Base-by-base conservation (phyloP, 352 stramenopile species). In the Globisporangium nunn region DNA sequence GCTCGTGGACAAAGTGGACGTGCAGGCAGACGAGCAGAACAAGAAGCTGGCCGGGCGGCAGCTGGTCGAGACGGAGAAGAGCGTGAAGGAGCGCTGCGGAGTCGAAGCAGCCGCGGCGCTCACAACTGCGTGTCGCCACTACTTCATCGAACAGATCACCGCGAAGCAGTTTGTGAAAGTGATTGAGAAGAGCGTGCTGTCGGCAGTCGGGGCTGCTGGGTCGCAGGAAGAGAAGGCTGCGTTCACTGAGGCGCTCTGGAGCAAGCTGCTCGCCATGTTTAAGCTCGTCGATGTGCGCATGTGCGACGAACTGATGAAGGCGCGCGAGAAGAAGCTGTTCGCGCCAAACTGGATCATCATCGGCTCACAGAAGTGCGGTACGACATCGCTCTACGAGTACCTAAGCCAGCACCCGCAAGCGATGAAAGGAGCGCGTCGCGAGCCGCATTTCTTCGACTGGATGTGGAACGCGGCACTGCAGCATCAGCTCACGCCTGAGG, bases 321-420 rank as follows among this genome's bases (percentile, higher is more conserved):
- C 74, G 30, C 46, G 61, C 10, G 43, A 52, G 15, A 37, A 37
- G 39, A 58, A 58, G 28, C 54, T 72, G 18, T 75, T 66, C 40
- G 69, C 67, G 3, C 75, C 72, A 11, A 75, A 78, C 54, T 87
- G 74, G 67, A 66, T 77, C 43, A 82, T 87, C 56, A 75, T 87
- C 35, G 76, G 76, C 35, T 68, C 70, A 14, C 74, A 85, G 50
- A 87, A 87, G 60, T 84, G 76, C 54, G 76, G 76, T 54, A 87
- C 76, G 54, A 87, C 76, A 58, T 84, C 76, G 43, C 63, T 87
- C 11, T 87, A 78, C 46, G 72, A 79, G 31, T 77, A 81, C 17
- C 54, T 87, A 44, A 73, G 71, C 47, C 88, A 98, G 66, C 93
- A 98, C 71, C 89, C 93, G 15, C 76, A 87, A 35, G 75, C 96